Conservation (phyloP, 2,329 filamentous ascomycete genomes). For the Talaromyces marneffei region DNA sequence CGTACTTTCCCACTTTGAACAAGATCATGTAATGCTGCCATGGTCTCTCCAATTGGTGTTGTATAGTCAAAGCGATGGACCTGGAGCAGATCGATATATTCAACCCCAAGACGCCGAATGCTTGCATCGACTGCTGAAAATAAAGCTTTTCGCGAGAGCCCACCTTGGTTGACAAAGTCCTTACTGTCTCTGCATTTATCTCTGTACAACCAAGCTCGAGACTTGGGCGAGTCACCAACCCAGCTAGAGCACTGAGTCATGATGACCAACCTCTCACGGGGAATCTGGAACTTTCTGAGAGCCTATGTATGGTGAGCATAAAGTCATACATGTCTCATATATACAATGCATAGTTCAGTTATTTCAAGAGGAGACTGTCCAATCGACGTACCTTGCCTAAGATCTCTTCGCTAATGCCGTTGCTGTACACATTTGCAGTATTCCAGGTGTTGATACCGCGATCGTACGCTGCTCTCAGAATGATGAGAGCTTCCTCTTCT, state of each 20-base stretch:
- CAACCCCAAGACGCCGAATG: slow-evolving; percentile 45
- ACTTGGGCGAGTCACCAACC: background rate
- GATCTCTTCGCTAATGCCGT: background rate
- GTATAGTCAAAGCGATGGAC: slow-evolving; percentile 47
- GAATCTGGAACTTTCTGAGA: background rate
- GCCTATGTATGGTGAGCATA: background rate
- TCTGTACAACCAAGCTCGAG: background rate
- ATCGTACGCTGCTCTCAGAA: slow-evolving; percentile 33
- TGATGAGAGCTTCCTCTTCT: slow-evolving; percentile 29
- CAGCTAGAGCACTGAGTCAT: background rate
- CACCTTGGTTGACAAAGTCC: slow-evolving; percentile 33
- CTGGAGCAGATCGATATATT: slow-evolving; percentile 53
- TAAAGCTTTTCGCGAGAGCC: slow-evolving; percentile 58
- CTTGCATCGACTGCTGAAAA: slow-evolving; percentile 59
- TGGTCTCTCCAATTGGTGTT: slow-evolving; percentile 50
- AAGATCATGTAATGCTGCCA: slow-evolving; percentile 46
- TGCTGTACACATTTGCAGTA: slow-evolving; percentile 21
- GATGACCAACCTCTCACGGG: background rate
- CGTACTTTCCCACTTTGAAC: slow-evolving; percentile 37
- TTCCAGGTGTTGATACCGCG: slow-evolving; percentile 38
- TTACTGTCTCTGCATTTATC: background rate
- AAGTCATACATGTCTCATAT: background rate
- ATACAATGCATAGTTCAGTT: background rate
- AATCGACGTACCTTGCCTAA: background rate
- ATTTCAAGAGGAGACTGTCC: background rate